Base-by-base conservation (phyloP, 768 basidiomycete genomes). In the Phanerochaete sordida region DNA sequence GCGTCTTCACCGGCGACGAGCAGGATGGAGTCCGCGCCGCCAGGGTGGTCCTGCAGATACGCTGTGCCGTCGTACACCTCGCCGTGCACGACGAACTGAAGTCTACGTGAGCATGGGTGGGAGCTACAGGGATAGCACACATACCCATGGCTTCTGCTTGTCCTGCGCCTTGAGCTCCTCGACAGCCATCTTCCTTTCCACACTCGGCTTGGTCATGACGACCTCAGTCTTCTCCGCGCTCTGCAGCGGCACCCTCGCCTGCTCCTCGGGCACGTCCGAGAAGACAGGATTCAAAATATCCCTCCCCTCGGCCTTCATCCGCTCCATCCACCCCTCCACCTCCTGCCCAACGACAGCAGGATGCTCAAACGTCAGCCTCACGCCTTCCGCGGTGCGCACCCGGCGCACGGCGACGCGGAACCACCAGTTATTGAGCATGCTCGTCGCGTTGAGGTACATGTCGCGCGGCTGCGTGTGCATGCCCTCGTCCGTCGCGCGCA, bases 341-440 rank as follows among this genome's bases (percentile, higher is more conserved):
- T 75, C 60, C 39, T 72, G 72, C 5, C 82, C 84, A 0, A 77
- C 79, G 65, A 78, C 71, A 1, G 84, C 82, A 0, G 85, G 85
- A 68, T 87, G 85, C 69, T 86, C 84, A 65, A 85, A 86, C 3
- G 64, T 69, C 11, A 86, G 67, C 1, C 65, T 49, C 12, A 60
- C 57, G 1, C 62, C 60, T 21, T 65, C 69, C 1, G 70, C 69
- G 2, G 66, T 63, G 28, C 71, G 72, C 1, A 70, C 67, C 23
- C 69, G 73, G 64, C 76, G 75, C 23, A 86, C 71, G 6, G 76
- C 79, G 35, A 86, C 79, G 39, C 82, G 72, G 66, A 85, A 87
- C 83, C 83, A 85, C 65, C 65, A 74, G 53, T 81, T 82, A 58
- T 86, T 85, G 81, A 86, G 81, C 85, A 85, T 85, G 13, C 77